Base-by-base conservation (phyloP, 148 eudicot genomes). In the Camellia lanceoleosa region DNA sequence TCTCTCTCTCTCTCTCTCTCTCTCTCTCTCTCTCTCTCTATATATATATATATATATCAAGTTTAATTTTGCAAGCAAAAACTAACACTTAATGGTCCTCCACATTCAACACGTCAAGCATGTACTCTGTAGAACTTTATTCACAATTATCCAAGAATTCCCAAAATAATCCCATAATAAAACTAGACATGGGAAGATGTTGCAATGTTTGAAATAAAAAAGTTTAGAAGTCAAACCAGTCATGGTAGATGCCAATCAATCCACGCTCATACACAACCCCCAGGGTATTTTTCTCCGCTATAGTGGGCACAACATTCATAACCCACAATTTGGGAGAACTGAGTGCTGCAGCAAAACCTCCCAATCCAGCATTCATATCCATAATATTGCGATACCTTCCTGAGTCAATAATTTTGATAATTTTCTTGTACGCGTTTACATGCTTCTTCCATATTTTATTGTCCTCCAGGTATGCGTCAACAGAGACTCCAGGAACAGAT, bases 351-450 rank as follows among this genome's bases (percentile, higher is more conserved):
- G 97, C 98, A 89, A 96, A 96, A 44, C 99, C 91, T 75, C 99
- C 99, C 68, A 96, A 83, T 19, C 94, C 97, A 78, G 99, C 97
- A 85, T 93, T 95, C 99, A 95, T 95, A 81, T 95, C 99, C 97
- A 95, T 92, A 54, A 95, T 91, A 82, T 95, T 95, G 64, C 98
- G 97, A 73, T 90, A 96, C 84, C 99, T 96, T 80, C 99, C 99
- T 1, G 97, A 82, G 77, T 92, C 97, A 60, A 96, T 84, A 5
- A 93, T 89, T 73, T 90, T 92, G 75, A 84, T 93, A 66, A 90
- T 82, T 67, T 78, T 89, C 84, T 90, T 93, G 83, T 96, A 96
- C 74, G 93, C 90, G 81, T 86, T 90, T 8, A 93, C 95, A 83
- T 90, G 97, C 85, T 91, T 96, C 83, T 88, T 93, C 98, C 99